Conservation (phyloP, 345 rosid species). For the Microthlaspi erraticum region DNA sequence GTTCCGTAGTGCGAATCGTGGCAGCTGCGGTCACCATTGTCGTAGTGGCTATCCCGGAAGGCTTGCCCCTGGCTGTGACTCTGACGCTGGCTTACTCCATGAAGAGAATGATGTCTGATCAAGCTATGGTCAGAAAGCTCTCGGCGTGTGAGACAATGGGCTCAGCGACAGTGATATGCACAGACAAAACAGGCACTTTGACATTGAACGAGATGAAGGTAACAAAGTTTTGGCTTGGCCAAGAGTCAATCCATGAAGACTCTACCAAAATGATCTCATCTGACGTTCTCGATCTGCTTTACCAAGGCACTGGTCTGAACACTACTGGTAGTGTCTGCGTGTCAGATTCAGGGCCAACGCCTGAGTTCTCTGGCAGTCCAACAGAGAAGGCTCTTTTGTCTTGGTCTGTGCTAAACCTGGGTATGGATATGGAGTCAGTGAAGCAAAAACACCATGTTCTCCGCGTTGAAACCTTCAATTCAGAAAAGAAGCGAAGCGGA, state of each 20-base stretch:
- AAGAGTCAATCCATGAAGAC: conserved; percentile 51
- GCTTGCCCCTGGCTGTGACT: conserved; percentile 73
- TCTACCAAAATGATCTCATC: conserved; percentile 39
- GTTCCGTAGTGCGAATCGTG: conserved; percentile 55
- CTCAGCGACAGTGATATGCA: conserved; percentile 69
- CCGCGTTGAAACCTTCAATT: conserved; percentile 63
- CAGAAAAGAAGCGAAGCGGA: conserved; percentile 67
- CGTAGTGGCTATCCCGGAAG: conserved; percentile 78
- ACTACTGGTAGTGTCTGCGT: conserved; percentile 56
- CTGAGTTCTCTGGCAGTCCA: conserved; percentile 70
- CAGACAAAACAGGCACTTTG: conserved; percentile 77
- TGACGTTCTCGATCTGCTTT: conserved; percentile 45
- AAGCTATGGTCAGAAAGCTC: conserved; percentile 75
- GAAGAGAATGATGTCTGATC: conserved; percentile 78
- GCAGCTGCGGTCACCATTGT: conserved; percentile 73
- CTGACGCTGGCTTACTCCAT: conserved; percentile 78
- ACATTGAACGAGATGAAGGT: conserved; percentile 72
- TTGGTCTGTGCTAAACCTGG: conserved; percentile 58
- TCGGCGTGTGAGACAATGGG: conserved; percentile 82
- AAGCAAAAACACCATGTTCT: conserved; percentile 47
- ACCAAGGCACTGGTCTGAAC: conserved; percentile 63
- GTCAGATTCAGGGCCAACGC: conserved; percentile 46
- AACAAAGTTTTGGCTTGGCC: conserved; percentile 65
- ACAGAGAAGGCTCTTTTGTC: conserved; percentile 77
- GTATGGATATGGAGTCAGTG: conserved; percentile 56